Evolutionary conservation across 352 stramenopile genomes (phyloP).

Genomic region (Phytophthora gonapodyides): DNA sequence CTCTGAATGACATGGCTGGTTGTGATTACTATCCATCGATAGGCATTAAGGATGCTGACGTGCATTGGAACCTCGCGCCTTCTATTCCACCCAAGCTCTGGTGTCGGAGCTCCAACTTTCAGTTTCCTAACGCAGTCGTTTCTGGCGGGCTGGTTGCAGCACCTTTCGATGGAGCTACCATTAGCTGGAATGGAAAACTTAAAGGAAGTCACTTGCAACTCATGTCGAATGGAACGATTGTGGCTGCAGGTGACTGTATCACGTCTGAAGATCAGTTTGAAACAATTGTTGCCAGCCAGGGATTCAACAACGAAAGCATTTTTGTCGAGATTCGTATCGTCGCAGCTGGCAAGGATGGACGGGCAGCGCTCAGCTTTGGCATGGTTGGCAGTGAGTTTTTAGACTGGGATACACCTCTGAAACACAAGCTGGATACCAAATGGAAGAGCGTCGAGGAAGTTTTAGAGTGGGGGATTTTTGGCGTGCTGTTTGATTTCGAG

Average conservation of each 20-base stretch:
- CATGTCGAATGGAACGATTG: constrained; percentile 49
- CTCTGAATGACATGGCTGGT: constrained; percentile 15
- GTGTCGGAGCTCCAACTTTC: constrained; percentile 48
- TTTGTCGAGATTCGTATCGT: constrained; percentile 70
- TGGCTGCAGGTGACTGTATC: constrained; percentile 61
- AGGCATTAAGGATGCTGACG: constrained; percentile 58
- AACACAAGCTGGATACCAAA: constrained; percentile 42
- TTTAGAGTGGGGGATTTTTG: constrained; percentile 49
- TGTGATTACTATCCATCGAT: constrained; percentile 60
- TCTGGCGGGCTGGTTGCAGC: constrained; percentile 66
- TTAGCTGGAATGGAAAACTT: constrained; percentile 66
- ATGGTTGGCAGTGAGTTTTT: constrained; percentile 52
- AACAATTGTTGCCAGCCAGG: constrained; percentile 58
- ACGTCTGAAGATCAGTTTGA: constrained; percentile 53
- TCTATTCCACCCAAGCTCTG: constrained; percentile 68
- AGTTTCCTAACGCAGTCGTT: constrained; percentile 61
- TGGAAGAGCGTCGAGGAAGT: constrained; percentile 45
- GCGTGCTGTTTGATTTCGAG: constrained; percentile 81
- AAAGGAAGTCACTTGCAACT: constrained; percentile 62
- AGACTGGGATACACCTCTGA: constrained; percentile 24
- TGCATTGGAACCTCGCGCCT: constrained; percentile 68
- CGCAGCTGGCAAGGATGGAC: constrained; percentile 48
- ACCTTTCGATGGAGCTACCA: constrained; percentile 59
- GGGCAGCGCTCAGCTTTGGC: constrained; percentile 53
- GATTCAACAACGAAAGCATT: constrained; percentile 53